A percentile compares a stretch with the other conserved stretches of the same genome.
These are phyloP conservation scores for Paramecium bursaria DNA, from an alignment of 73 alveolate species.

Conservation along the genomic window DNA sequence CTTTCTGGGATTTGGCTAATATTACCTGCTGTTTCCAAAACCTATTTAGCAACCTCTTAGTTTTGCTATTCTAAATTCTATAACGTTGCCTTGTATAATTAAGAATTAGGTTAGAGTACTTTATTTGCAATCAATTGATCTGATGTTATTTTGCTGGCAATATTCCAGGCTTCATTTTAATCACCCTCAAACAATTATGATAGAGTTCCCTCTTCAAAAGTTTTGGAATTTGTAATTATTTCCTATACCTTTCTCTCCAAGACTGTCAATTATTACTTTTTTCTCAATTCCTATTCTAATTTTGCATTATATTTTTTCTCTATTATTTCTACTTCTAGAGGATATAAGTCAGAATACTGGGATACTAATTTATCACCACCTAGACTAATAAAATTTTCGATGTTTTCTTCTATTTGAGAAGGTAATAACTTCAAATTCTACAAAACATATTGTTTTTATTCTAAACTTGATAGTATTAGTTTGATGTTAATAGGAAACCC, in stretches of 20 bases:
- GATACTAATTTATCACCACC: too few species aligned
- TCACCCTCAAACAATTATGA: not conserved
- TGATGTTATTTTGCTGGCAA: not conserved
- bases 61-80: not conserved
- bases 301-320: not conserved
- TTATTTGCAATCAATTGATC: conserved; percentile 23
- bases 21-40: conserved; percentile 33
- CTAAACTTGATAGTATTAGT: too few species aligned
- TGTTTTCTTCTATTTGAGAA: too few species aligned
- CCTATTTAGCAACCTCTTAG: conserved; percentile 13
- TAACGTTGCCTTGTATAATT: not conserved
- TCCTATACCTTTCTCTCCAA: not conserved
- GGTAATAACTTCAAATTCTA: too few species aligned
- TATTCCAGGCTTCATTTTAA: conserved; percentile 15
- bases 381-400: too few species aligned
- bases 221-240: not conserved
- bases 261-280: not conserved
- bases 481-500: too few species aligned
- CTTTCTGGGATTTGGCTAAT: conserved; percentile 2
- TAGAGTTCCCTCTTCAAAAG: conserved; percentile 24
- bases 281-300: not conserved
- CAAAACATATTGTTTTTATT: too few species aligned
- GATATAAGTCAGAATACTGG: too few species aligned
- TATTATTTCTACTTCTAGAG: conserved; percentile 26
- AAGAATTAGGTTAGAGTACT: conserved; percentile 11